These are phyloP conservation scores for Candida pseudocylindracea DNA, from an alignment of 1,139 yeast genomes.

Conservation along the genomic window DNA sequence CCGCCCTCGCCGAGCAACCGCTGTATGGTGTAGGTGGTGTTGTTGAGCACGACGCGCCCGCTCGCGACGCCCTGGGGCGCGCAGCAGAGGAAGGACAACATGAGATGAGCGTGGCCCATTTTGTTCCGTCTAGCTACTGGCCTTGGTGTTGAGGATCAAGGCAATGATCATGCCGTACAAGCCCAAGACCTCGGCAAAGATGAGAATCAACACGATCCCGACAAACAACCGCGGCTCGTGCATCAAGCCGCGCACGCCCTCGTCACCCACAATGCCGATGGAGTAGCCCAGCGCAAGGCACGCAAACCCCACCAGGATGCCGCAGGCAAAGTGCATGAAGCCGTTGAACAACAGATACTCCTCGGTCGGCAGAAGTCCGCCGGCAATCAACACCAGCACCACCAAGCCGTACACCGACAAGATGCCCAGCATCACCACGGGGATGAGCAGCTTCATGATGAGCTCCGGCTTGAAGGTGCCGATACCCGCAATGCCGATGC, in stretches of 20 bases:
- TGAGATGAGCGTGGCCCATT: too few relatives aligned
- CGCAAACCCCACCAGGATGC: constrained; percentile 85
- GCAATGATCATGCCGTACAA: constrained; percentile 90
- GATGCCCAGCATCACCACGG: constrained; percentile 97
- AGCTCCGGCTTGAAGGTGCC: constrained; percentile 72
- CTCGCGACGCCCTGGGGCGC: not conserved
- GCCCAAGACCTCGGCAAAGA: constrained; percentile 96
- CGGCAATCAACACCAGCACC: constrained; percentile 89
- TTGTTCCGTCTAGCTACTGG: too few relatives aligned
- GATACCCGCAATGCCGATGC: constrained; percentile 87
- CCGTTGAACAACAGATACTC: constrained; percentile 82
- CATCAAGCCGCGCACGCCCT: constrained; percentile 91
- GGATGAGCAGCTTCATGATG: constrained; percentile 69
- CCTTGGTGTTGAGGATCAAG: constrained; percentile 64
- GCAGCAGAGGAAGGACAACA: not conserved
- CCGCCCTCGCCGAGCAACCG: constrained; percentile 78
- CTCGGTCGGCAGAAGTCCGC: constrained; percentile 59
- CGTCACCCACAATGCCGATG: constrained; percentile 97
- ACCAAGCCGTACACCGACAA: constrained; percentile 91
- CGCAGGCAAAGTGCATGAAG: constrained; percentile 92
- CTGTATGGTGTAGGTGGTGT: constrained; percentile 27
- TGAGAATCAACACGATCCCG: constrained; percentile 80
- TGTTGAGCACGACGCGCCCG: constrained; percentile 29
- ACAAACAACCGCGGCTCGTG: constrained; percentile 95
- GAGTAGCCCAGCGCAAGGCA: constrained; percentile 97